phyloP scores from a whole-genome alignment of 2,329 filamentous ascomycete species.

The Cordyceps sp. region DNA sequence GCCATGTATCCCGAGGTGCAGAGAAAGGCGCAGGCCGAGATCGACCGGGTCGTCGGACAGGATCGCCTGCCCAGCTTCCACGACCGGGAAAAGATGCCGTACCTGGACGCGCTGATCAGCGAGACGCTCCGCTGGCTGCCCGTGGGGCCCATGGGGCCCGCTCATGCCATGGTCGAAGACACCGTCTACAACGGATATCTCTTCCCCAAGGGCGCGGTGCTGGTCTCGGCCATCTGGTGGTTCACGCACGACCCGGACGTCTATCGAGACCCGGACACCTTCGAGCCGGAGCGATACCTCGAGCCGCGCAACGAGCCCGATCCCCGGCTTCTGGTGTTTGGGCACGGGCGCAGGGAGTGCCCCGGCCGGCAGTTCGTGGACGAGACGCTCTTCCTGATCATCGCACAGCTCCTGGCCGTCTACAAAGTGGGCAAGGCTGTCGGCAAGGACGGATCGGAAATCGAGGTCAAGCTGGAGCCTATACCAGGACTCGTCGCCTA shows the following conservation, averaged over 20 bases:
- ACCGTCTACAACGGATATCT: slow-evolving; percentile 6
- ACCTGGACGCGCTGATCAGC: slow-evolving; percentile 16
- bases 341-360: slow-evolving; percentile 19
- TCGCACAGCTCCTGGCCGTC: slow-evolving; percentile 23
- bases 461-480: slow-evolving; percentile 8
- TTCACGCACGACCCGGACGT: slow-evolving; percentile 49
- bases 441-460: slow-evolving; percentile 16
- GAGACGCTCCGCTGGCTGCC: slow-evolving; percentile 15
- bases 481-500: slow-evolving; percentile 1
- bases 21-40: slow-evolving; percentile 19
- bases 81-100: slow-evolving; percentile 26
- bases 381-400: slow-evolving; percentile 12
- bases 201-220: slow-evolving; percentile 11
- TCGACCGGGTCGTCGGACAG: slow-evolving; percentile 24
- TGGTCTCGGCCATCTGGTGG: slow-evolving; percentile 12
- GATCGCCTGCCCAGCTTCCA: slow-evolving; percentile 23
- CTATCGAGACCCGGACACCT: slow-evolving; percentile 28
- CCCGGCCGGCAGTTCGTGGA: slow-evolving; percentile 16
- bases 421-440: slow-evolving; percentile 9
- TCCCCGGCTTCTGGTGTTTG: slow-evolving; percentile 12
- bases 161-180: slow-evolving; percentile 18
- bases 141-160: slow-evolving; percentile 17
- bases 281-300: slow-evolving; percentile 18
- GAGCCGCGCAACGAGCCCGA: slow-evolving; percentile 11
- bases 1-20: slow-evolving; percentile 23